Base-by-base conservation (phyloP, 1,139 yeast genomes). In the Suhomyces guaymorum region DNA sequence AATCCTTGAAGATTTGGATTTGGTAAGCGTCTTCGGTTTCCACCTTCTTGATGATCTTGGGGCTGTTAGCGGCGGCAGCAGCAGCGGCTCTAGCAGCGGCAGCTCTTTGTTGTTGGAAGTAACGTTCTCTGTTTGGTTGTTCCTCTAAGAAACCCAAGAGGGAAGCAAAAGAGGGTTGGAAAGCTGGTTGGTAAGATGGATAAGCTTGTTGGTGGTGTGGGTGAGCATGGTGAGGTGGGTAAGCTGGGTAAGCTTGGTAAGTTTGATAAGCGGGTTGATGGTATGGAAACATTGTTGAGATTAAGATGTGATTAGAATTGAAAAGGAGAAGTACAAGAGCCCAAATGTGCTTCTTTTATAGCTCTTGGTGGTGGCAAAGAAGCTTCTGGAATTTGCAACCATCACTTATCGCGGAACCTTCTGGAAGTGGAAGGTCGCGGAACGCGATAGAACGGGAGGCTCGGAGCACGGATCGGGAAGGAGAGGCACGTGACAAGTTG, bases 21-120 rank as follows among this genome's bases (percentile, higher is more conserved):
- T 66, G 71, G 41, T 59, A 66, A 11, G 49, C 51, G 30, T 63
- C 64, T 30, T 64, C 70, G 12, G 63, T 51, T 44, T 69, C 74
- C 13, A 63, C 50, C 44, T 64, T 61, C 48, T 61, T 63, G 23
- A 66, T 47, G 11, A 65, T 57, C 42, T 59, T 59, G 8, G 72
- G 72, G 9, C 28, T 27, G 14, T 21, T 24, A 26, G 25, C 24
- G 25, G 38, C 33, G 16, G 33, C 33, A 22, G 35, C 35, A 26
- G 35, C 28, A 19, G 27, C 33, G 18, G 33, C 36, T n/a, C 32
- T 28, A 30, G 31, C 32, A 15, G 32, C 32, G 9, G 32, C 35
- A n/a, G 12, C 11, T 22, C 28, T 29, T 25, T 32, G 34, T 7
- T 27, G 33, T 10, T 36, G 52, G 52, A 11, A 54, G 21, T 31